phyloP scores from a whole-genome alignment of 2,329 filamentous ascomycete genomes.

The Bimuria novae-zelandiae region DNA sequence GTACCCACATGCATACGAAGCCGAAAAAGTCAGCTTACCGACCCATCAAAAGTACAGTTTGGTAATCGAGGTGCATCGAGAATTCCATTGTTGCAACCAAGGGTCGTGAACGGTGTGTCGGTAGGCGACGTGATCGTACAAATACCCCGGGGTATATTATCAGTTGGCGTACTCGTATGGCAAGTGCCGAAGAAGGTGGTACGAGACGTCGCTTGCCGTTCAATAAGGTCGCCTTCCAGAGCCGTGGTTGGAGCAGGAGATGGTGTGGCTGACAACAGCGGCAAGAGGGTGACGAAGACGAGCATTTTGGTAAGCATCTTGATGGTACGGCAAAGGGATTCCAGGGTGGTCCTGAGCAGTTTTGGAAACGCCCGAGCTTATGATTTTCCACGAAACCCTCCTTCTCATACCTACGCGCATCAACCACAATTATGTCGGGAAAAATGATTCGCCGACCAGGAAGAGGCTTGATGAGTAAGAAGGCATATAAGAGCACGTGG shows the following conservation, averaged over 20 bases:
- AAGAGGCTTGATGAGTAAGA: too few relatives aligned
- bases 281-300: neutral
- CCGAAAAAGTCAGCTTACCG: neutral
- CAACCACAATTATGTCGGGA: too few relatives aligned
- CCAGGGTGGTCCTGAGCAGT: too few relatives aligned
- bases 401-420: too few relatives aligned
- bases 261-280: neutral
- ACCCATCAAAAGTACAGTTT: constrained; percentile 5
- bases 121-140: constrained; percentile 3
- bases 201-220: neutral
- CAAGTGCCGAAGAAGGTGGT: constrained; percentile 7
- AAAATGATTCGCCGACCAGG: too few relatives aligned
- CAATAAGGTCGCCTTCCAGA: neutral
- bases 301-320: neutral
- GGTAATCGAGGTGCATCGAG: neutral
- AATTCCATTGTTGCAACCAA: constrained; percentile 8
- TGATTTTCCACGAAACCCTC: neutral
- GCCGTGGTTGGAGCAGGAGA: neutral
- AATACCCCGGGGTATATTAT: neutral
- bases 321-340: too few relatives aligned
- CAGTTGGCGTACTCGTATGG: constrained; percentile 4
- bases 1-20: too few relatives aligned
- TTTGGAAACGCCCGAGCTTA: too few relatives aligned
- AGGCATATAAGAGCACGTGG: too few relatives aligned
- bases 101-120: neutral